Evolutionary conservation across 495 filamentous ascomycete genomes (phyloP).

Genomic region (Cercophora newfieldiana): DNA sequence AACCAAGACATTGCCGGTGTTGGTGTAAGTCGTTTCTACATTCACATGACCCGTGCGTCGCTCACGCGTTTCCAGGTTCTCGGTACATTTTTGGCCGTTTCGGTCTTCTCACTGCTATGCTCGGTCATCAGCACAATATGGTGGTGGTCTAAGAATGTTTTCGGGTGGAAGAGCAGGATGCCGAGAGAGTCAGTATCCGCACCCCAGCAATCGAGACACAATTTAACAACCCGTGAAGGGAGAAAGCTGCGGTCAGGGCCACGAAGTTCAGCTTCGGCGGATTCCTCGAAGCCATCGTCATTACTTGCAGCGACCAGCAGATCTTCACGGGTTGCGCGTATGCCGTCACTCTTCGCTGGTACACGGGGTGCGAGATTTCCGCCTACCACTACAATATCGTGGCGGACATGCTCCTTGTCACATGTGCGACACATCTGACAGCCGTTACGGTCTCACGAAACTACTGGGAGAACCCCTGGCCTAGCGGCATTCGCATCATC

Average conservation of each 20-base stretch:
- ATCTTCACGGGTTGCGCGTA: constrained; percentile 44
- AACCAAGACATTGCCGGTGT: constrained; percentile 28
- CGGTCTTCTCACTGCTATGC: constrained; percentile 14
- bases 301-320: constrained; percentile 45
- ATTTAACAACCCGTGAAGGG: not conserved
- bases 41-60: not conserved
- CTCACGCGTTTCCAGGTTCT: constrained; percentile 22
- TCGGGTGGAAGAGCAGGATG: constrained; percentile 9
- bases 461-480: constrained; percentile 37
- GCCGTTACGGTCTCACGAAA: constrained; percentile 37
- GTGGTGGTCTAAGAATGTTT: constrained; percentile 28
- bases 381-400: constrained; percentile 48
- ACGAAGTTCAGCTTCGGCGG: constrained; percentile 25
- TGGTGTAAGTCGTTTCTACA: constrained; percentile 28
- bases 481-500: constrained; percentile 31
- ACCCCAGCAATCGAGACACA: not conserved
- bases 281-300: constrained; percentile 38
- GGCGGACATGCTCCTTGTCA: constrained; percentile 41
- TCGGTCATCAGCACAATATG: constrained; percentile 21
- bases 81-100: constrained; percentile 25
- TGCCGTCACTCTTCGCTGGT: constrained; percentile 38
- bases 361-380: constrained; percentile 39
- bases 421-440: constrained; percentile 42
- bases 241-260: not conserved
- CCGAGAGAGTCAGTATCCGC: constrained; percentile 2